phyloP scores from a whole-genome alignment of 2,329 filamentous ascomycete genomes.

The Fusarium sp. region DNA sequence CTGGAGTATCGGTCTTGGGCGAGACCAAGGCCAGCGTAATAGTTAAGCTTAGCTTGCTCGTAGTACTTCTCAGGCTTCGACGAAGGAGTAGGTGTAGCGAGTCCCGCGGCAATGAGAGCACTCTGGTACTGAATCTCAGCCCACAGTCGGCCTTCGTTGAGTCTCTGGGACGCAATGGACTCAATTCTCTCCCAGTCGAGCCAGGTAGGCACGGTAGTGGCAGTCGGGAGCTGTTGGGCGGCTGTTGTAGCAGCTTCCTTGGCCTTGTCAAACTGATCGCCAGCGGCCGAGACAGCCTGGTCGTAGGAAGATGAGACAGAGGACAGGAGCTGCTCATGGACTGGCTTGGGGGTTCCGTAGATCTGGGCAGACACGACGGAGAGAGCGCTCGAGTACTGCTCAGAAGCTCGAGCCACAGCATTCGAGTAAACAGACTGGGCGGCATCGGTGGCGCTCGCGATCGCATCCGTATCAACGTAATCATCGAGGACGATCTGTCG shows the following conservation, averaged over 20 bases:
- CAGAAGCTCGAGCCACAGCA: slow-evolving; percentile 76
- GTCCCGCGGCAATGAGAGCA: slow-evolving; percentile 75
- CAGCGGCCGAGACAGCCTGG: slow-evolving; percentile 74
- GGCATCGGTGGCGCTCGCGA: slow-evolving; percentile 59
- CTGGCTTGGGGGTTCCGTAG: slow-evolving; percentile 77
- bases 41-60: slow-evolving; percentile 74
- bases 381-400: slow-evolving; percentile 77
- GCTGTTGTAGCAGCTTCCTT: slow-evolving; percentile 67
- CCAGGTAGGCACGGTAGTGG: slow-evolving; percentile 57
- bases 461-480: slow-evolving; percentile 56
- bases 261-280: slow-evolving; percentile 69
- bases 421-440: slow-evolving; percentile 73
- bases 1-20: slow-evolving; percentile 85
- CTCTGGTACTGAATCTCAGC: slow-evolving; percentile 80
- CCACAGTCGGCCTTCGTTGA: slow-evolving; percentile 78
- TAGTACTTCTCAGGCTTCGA: slow-evolving; percentile 70
- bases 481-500: slow-evolving; percentile 67
- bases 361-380: slow-evolving; percentile 77
- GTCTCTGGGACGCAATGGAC: slow-evolving; percentile 77
- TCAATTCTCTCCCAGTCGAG: slow-evolving; percentile 66
- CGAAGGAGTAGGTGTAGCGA: slow-evolving; percentile 67
- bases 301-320: slow-evolving; percentile 80
- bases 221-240: slow-evolving; percentile 64
- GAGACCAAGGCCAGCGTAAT: slow-evolving; percentile 83
- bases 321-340: slow-evolving; percentile 77